These are phyloP conservation scores for Anastatica hierochuntica DNA, from an alignment of 345 rosid genomes.

Conservation along the genomic window DNA sequence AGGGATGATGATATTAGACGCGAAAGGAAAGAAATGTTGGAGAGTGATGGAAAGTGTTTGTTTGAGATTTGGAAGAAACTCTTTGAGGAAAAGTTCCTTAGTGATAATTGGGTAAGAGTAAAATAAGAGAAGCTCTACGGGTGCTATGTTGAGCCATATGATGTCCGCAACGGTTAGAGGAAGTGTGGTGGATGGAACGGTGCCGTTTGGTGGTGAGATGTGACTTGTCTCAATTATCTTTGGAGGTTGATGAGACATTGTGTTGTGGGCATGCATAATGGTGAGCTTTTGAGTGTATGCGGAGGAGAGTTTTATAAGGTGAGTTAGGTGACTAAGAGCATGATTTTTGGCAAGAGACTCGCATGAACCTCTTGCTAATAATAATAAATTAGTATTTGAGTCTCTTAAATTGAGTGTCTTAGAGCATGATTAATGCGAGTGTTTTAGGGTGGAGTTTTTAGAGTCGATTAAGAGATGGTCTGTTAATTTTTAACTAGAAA, in stretches of 20 bases:
- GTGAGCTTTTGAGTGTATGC: too few relatives aligned
- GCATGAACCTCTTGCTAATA: too few relatives aligned
- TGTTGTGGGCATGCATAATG: too few relatives aligned
- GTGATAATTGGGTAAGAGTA: conserved; percentile 20
- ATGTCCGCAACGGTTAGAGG: conserved; percentile 35
- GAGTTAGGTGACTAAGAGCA: too few relatives aligned
- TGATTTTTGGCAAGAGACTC: too few relatives aligned
- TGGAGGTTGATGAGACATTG: background rate
- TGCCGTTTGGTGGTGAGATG: conserved; percentile 26
- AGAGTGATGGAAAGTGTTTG: conserved; percentile 32
- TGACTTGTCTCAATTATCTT: conserved; percentile 18
- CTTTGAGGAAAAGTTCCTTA: conserved; percentile 15
- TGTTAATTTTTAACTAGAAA: too few relatives aligned
- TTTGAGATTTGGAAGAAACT: conserved; percentile 26
- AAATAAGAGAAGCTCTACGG: conserved; percentile 24
- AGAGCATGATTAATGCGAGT: too few relatives aligned
- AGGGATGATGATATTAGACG: conserved; percentile 9
- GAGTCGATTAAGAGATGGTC: too few relatives aligned
- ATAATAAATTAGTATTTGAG: too few relatives aligned
- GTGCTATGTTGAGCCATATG: conserved; percentile 5
- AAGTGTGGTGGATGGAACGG: conserved; percentile 23
- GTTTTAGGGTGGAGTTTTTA: too few relatives aligned
- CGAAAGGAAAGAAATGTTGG: conserved; percentile 26
- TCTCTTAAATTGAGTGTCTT: too few relatives aligned
- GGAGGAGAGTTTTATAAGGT: too few relatives aligned